Evolutionary conservation across 2,329 filamentous ascomycete genomes (phyloP).

Genomic region (Aspergillus sergii): DNA sequence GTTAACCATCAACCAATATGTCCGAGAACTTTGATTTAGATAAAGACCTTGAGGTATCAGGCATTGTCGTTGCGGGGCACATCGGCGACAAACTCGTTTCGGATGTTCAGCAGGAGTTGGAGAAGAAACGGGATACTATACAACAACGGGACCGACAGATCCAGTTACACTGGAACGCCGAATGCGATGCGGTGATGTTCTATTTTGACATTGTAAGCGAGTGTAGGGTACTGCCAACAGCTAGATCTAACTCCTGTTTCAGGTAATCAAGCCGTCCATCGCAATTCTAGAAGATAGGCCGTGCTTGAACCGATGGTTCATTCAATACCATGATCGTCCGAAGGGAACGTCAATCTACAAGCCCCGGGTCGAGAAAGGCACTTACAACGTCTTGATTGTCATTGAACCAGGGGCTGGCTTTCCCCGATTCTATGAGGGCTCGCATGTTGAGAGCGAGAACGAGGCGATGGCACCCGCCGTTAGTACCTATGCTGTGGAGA

Average conservation of each 20-base stretch:
- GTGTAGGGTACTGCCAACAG: background rate
- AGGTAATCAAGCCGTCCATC: background rate
- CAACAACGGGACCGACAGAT: background rate
- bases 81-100: background rate
- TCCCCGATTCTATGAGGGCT: background rate
- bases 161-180: background rate
- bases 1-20: background rate
- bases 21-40: slow-evolving; percentile 1
- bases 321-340: background rate
- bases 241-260: background rate
- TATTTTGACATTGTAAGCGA: background rate
- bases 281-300: background rate
- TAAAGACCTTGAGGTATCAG: background rate
- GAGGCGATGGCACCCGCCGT: background rate
- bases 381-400: background rate
- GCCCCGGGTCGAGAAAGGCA: background rate
- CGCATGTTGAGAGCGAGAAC: background rate
- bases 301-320: background rate
- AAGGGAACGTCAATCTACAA: background rate
- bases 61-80: background rate
- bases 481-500: background rate
- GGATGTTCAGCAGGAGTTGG: background rate
- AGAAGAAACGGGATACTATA: background rate
- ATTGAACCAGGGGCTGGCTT: background rate
- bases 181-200: background rate